A percentile compares a stretch with the other conserved stretches of the same genome.
Conservation (phyloP, 169 alveolate genomes). For the Eimeria necatrix region DNA sequence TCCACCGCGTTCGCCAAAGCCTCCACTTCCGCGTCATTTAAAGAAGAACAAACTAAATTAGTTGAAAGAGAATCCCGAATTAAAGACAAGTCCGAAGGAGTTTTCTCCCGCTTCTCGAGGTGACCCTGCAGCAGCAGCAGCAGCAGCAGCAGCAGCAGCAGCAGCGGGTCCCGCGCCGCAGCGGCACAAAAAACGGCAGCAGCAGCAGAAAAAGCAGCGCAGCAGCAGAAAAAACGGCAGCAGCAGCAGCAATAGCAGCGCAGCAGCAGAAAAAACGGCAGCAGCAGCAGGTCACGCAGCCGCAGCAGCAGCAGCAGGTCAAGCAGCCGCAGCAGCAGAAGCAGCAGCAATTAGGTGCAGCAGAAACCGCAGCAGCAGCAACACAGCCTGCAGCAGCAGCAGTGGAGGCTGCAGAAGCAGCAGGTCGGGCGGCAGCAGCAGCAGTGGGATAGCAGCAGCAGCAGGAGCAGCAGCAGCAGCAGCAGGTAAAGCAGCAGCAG, state of each 20-base stretch:
- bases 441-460: slow-evolving; percentile 47
- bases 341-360: slow-evolving; percentile 40
- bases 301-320: background rate
- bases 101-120: slow-evolving; percentile 63
- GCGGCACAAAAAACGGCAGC: background rate
- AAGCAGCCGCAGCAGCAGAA: slow-evolving; percentile 19
- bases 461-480: slow-evolving; percentile 57
- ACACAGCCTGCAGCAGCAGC: background rate
- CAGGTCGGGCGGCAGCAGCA: slow-evolving; percentile 64
- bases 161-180: background rate
- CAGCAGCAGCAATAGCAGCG: background rate
- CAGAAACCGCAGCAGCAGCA: slow-evolving; percentile 56
- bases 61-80: slow-evolving; percentile 89
- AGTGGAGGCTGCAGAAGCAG: slow-evolving; percentile 4
- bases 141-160: slow-evolving; percentile 23
- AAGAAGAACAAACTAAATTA: slow-evolving; percentile 91
- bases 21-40: slow-evolving; percentile 92
- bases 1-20: slow-evolving; percentile 94
- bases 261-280: background rate
- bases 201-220: background rate
- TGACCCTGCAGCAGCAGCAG: slow-evolving; percentile 72
- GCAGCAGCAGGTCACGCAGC: slow-evolving; percentile 1
- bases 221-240: background rate
- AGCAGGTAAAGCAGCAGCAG: slow-evolving; percentile 17
- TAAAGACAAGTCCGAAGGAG: slow-evolving; percentile 87